These are phyloP conservation scores for Pleurotus cornucopiae DNA, from an alignment of 768 basidiomycete species.

Conservation along the genomic window DNA sequence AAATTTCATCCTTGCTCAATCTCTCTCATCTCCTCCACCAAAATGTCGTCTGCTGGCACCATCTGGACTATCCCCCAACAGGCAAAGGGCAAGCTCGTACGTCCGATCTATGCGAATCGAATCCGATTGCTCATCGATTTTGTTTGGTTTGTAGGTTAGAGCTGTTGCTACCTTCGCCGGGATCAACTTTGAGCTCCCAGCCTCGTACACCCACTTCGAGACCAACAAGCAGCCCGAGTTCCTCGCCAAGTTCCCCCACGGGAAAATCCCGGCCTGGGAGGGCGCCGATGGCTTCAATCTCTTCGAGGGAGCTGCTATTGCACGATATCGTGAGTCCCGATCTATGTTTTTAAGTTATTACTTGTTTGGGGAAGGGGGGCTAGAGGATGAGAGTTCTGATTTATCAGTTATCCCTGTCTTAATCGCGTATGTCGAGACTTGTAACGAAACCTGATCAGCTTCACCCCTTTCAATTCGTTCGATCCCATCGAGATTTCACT, in stretches of 20 bases:
- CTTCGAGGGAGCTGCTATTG: constrained; percentile 76
- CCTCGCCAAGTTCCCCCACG: constrained; percentile 68
- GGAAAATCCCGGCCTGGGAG: constrained; percentile 85
- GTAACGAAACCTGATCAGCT: constrained; percentile 30
- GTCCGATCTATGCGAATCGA: constrained; percentile 18
- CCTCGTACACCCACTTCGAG: constrained; percentile 53
- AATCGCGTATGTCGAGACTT: constrained; percentile 53
- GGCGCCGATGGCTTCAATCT: constrained; percentile 72
- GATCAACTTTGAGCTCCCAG: constrained; percentile 50
- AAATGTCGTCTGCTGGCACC: constrained; percentile 60
- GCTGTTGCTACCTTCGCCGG: constrained; percentile 60
- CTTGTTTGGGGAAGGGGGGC: background rate
- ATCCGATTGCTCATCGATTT: background rate
- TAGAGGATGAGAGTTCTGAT: constrained; percentile 17
- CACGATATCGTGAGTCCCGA: constrained; percentile 76
- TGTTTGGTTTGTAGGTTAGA: constrained; percentile 30
- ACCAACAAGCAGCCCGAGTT: constrained; percentile 72
- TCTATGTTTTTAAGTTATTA: constrained; percentile 10
- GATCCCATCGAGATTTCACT: constrained; percentile 11
- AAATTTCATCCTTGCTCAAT: constrained; percentile 8
- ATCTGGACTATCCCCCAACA: constrained; percentile 50
- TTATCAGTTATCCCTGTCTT: constrained; percentile 74
- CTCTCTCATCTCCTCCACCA: constrained; percentile 19
- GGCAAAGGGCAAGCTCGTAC: constrained; percentile 43
- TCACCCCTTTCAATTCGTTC: constrained; percentile 9